These are phyloP conservation scores for Metrosideros polymorpha DNA, from an alignment of 441 rosid species.

Conservation along the genomic window DNA sequence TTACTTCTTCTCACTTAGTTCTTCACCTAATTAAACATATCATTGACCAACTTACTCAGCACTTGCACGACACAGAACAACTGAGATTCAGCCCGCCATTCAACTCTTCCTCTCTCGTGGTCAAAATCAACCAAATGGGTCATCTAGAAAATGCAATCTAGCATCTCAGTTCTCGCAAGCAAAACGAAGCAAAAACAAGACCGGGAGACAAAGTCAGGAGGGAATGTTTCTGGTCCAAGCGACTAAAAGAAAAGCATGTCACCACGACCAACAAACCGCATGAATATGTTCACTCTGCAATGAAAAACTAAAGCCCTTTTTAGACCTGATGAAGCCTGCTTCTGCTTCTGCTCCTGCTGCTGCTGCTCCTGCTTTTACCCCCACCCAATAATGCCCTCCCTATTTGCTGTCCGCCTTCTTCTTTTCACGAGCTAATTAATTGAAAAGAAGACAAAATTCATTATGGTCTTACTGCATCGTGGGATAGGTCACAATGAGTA, in stretches of 20 bases:
- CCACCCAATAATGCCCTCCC: conserved; percentile 17
- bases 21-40: neutral
- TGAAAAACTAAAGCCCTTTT: conserved; percentile 10
- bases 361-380: neutral
- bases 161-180: neutral
- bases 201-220: conserved; percentile 29
- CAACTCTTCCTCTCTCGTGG: neutral
- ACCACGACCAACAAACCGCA: conserved; percentile 11
- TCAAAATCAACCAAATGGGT: neutral
- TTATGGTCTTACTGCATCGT: neutral
- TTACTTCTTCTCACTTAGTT: neutral
- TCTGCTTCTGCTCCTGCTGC: too few relatives aligned
- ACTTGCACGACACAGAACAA: neutral
- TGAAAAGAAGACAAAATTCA: neutral
- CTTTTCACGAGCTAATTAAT: neutral
- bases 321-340: neutral
- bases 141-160: neutral
- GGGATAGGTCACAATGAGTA: neutral
- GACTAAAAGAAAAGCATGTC: conserved; percentile 3
- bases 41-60: neutral
- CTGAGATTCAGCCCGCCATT: neutral
- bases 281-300: conserved; percentile 27
- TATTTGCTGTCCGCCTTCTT: neutral
- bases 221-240: conserved; percentile 35
- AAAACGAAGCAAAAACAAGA: neutral